phyloP scores from a whole-genome alignment of 176 grass and related monocot species.

The Miscanthus lutarioriparius region DNA sequence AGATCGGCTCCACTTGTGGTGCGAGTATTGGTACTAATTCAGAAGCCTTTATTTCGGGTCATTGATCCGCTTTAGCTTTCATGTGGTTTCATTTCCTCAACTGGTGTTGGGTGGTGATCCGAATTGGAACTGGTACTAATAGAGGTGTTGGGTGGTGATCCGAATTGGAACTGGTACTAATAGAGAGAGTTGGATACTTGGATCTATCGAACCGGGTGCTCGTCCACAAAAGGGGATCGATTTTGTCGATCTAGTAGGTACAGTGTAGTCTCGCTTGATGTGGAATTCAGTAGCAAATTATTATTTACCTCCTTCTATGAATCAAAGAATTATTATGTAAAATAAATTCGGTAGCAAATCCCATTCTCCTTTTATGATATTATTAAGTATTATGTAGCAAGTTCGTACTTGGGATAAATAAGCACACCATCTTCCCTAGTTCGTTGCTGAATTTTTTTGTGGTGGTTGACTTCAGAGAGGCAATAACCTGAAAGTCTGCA shows the following conservation, averaged over 20 bases:
- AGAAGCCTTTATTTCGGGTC: background rate
- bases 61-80: background rate
- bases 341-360: background rate
- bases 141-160: too few relatives aligned
- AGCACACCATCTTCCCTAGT: background rate
- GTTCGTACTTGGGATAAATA: background rate
- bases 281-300: background rate
- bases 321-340: background rate
- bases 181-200: background rate
- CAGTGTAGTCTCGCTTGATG: background rate
- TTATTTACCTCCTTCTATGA: background rate
- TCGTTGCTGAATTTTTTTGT: background rate
- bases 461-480: background rate
- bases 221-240: background rate
- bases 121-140: background rate
- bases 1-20: conserved; percentile 89
- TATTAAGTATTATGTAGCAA: background rate
- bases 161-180: background rate
- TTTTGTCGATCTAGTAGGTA: background rate
- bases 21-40: conserved; percentile 81
- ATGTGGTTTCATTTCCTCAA: background rate
- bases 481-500: background rate
- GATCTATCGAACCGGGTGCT: background rate
- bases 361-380: background rate
- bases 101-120: background rate